phyloP scores from a whole-genome alignment of 805 yeast species.

The Spathaspora arborariae region DNA sequence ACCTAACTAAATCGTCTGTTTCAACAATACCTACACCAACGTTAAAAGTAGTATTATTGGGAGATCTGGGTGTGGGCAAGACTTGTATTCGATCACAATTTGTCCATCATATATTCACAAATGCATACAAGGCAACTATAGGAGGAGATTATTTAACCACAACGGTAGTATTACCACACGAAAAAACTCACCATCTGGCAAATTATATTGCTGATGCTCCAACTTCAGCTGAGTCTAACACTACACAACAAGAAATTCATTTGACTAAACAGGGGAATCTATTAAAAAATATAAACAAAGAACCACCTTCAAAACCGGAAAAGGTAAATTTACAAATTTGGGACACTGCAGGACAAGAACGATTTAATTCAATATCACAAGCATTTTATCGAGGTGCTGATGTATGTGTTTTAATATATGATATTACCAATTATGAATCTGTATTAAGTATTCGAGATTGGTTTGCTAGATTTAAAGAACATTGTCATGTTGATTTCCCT shows the following conservation, averaged over 20 bases:
- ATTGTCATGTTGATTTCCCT: conserved; percentile 46
- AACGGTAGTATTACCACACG: conserved; percentile 17
- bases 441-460: conserved; percentile 45
- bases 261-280: neutral
- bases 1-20: neutral
- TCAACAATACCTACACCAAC: conserved; percentile 12
- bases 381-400: conserved; percentile 60
- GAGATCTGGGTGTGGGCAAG: conserved; percentile 60
- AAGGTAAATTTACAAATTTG: conserved; percentile 50
- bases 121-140: conserved; percentile 55
- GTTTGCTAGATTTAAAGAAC: conserved; percentile 46
- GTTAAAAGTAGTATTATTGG: conserved; percentile 51
- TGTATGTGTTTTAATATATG: conserved; percentile 51
- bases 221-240: neutral
- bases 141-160: conserved; percentile 57
- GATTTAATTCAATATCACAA: conserved; percentile 46
- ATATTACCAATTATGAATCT: conserved; percentile 48
- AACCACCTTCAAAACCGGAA: neutral
- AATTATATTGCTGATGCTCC: neutral
- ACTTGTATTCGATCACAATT: conserved; percentile 54
- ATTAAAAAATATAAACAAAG: no score
- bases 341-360: conserved; percentile 48
- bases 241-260: neutral
- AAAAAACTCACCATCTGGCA: neutral
- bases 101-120: conserved; percentile 51